Evolutionary conservation across 2,329 filamentous ascomycete genomes (phyloP).

Genomic region (Esteya vermicola): DNA sequence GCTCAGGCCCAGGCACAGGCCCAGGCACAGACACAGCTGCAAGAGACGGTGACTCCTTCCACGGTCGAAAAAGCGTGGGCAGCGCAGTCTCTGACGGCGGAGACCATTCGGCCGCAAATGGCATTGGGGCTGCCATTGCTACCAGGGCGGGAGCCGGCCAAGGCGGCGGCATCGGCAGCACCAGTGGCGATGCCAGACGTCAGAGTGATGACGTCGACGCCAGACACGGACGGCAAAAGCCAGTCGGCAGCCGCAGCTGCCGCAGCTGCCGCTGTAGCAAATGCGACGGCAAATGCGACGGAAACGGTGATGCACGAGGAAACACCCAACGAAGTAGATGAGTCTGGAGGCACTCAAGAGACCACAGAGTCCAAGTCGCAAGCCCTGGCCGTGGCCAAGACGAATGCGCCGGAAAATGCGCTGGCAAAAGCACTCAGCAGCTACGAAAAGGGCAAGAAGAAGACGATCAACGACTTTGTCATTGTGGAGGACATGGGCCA

Average conservation of each 20-base stretch:
- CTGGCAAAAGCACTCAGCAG: too few relatives aligned
- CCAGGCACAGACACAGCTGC: slow-evolving; percentile 40
- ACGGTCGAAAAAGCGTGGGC: too few relatives aligned
- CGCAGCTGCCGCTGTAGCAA: not conserved
- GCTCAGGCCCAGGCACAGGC: slow-evolving; percentile 25
- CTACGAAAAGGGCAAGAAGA: slow-evolving; percentile 57
- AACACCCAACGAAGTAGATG: too few relatives aligned
- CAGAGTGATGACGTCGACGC: not conserved
- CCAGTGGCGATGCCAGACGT: not conserved
- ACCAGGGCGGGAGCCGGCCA: not conserved
- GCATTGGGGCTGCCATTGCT: not conserved
- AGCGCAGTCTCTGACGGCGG: too few relatives aligned
- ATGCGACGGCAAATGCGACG: not conserved
- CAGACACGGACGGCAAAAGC: too few relatives aligned
- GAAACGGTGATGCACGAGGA: not conserved
- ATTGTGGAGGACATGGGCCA: slow-evolving; percentile 98
- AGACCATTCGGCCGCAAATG: too few relatives aligned
- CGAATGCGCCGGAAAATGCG: too few relatives aligned
- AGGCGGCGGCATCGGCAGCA: too few relatives aligned
- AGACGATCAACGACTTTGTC: slow-evolving; percentile 76
- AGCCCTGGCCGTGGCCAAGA: too few relatives aligned
- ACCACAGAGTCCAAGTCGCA: too few relatives aligned
- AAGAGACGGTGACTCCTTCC: slow-evolving; percentile 17
- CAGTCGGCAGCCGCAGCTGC: not conserved
- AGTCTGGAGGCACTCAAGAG: too few relatives aligned